Evolutionary conservation across 2,329 filamentous ascomycete species (phyloP), one percentile per base, ranked within the genome.

Genomic region (Clonostachys byssicola): DNA sequence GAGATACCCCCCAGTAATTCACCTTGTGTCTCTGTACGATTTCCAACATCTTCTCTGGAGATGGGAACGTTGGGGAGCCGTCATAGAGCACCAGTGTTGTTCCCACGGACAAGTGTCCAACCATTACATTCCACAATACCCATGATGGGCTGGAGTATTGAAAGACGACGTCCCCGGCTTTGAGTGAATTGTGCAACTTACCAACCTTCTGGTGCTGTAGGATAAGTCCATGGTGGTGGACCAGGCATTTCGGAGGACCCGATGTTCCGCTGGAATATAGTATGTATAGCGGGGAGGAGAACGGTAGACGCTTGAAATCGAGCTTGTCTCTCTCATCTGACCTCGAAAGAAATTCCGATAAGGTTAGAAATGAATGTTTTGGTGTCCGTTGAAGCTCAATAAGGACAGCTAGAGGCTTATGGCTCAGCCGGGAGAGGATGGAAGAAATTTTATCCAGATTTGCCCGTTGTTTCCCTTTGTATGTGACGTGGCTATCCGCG

Each of bases 21-120:
- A 51, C 51, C 14, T 5, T 38, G 18, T 45, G 18, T 35, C 47
- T 41, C 20, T 53, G 38, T 12, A 49, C 45, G 5, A 56, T 41
- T 23, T 47, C 45, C 8, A 53, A 34, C 12, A 54, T 33, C 0
- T 44, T 35, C 7, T 45, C 46, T 6, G 49, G 41, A 13, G 44
- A 40, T 1, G 52, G 53, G 10, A 48, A 43, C 13, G 50, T 45
- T 4, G 55, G 55, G 8, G 49, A 52, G 6, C 55, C 55, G 30
- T 57, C 52, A 39, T 56, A 57, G n/a, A 8, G 55, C 51, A 10
- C 34, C 12, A 45, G 4, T 12, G 43, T 45, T 17, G 43, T 36
- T 12, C 43, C 43, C 6, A 18, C 33, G 4, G 43, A 17, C 16
- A 45, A 35, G 13, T 45, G 30, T 5, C 43, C 43, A 16, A 35